Conservation (phyloP, 768 basidiomycete species). For the Termitomyces sp. region DNA sequence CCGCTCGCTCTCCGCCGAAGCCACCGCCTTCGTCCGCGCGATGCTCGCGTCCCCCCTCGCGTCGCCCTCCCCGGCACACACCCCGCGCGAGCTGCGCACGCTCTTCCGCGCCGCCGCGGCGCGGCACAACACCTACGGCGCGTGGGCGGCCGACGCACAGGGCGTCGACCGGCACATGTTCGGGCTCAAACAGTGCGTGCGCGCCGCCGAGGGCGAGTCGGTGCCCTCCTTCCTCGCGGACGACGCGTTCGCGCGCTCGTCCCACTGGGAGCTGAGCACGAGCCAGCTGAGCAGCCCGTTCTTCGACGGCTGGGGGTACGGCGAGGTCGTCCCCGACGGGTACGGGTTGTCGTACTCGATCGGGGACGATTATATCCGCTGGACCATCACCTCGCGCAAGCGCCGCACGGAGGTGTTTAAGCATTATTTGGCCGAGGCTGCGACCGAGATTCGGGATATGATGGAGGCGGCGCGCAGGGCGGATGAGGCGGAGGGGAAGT, state of each 20-base stretch:
- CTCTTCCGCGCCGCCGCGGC: conserved; percentile 72
- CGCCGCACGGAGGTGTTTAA: conserved; percentile 45
- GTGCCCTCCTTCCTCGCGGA: conserved; percentile 75
- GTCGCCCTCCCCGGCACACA: conserved; percentile 8
- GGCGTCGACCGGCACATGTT: conserved; percentile 96
- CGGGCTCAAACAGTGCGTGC: conserved; percentile 64
- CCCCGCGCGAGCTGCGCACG: conserved; percentile 40
- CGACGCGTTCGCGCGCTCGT: conserved; percentile 57
- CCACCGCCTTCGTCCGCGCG: conserved; percentile 80
- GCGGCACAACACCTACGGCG: conserved; percentile 83
- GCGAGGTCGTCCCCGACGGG: conserved; percentile 76
- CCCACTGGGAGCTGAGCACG: conserved; percentile 92
- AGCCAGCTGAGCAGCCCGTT: conserved; percentile 76
- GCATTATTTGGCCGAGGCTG: conserved; percentile 39
- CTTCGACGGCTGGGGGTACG: conserved; percentile 94
- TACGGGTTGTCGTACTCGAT: conserved; percentile 92
- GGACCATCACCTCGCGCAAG: conserved; percentile 82
- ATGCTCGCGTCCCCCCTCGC: conserved; percentile 46
- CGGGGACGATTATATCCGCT: conserved; percentile 76
- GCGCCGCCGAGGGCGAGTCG: conserved; percentile 49
- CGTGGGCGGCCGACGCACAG: conserved; percentile 90
- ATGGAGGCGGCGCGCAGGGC: conserved; percentile 14
- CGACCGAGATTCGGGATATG: conserved; percentile 16
- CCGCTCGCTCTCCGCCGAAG: conserved; percentile 76
- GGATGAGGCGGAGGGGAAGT: not conserved